Evolutionary conservation across 306 rosid genomes (phyloP).

Genomic region (Oemleria cerasiformis): DNA sequence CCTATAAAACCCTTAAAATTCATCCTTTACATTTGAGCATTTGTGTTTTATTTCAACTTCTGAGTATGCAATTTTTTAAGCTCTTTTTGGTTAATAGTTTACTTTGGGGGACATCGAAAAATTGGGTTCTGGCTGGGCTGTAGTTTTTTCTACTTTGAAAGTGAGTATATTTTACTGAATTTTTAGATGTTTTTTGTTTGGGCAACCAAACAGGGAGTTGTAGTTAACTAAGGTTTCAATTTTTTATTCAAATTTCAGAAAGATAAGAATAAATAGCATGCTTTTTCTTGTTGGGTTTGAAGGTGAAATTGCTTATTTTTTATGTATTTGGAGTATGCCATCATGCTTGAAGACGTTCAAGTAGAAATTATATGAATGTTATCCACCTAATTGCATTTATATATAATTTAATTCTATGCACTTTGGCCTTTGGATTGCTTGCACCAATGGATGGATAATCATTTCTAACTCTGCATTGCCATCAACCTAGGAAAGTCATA

Average conservation of each 20-base stretch:
- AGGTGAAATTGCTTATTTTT: not conserved
- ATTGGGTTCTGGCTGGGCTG: not conserved
- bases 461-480: not conserved
- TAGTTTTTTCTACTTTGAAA: too few relatives aligned
- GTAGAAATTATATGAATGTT: too few relatives aligned
- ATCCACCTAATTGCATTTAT: too few relatives aligned
- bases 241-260: not conserved
- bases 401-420: not conserved
- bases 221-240: not conserved
- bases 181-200: too few relatives aligned
- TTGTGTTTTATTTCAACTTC: too few relatives aligned
- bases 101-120: too few relatives aligned
- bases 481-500: not conserved
- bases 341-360: too few relatives aligned
- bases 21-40: too few relatives aligned
- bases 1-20: slow-evolving; percentile 29
- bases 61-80: not conserved
- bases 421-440: not conserved
- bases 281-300: too few relatives aligned
- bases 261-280: not conserved
- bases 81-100: not conserved
- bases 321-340: not conserved
- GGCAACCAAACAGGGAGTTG: too few relatives aligned
- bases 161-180: too few relatives aligned
- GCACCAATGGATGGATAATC: too few relatives aligned